Conservation (phyloP, 2,329 filamentous ascomycete genomes). For the Talaromyces sp. region DNA sequence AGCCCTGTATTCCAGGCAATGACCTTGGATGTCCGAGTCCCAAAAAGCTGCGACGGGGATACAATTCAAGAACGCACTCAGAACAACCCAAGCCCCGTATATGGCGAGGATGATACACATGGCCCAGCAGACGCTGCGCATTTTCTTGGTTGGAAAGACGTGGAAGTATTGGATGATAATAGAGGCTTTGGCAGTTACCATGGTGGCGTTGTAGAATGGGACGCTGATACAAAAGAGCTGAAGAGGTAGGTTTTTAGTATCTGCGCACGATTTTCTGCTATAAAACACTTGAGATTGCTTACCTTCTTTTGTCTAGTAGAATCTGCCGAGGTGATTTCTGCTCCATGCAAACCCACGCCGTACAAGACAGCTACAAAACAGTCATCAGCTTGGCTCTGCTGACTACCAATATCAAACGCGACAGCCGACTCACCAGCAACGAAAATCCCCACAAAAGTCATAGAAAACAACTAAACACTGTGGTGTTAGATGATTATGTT, state of each 20-base stretch:
- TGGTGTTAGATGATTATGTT: neutral
- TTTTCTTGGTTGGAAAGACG: slow-evolving; percentile 36
- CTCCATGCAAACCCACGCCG: slow-evolving; percentile 33
- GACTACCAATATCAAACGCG: neutral
- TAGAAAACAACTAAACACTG: slow-evolving; percentile 26
- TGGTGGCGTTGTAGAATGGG: slow-evolving; percentile 35
- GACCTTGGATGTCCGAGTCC: slow-evolving; percentile 25
- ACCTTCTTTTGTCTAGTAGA: slow-evolving; percentile 32
- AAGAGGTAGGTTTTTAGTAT: neutral
- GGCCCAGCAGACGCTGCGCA: slow-evolving; percentile 33
- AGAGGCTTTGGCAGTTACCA: slow-evolving; percentile 42
- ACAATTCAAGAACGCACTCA: slow-evolving; percentile 35
- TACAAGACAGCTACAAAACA: slow-evolving; percentile 23
- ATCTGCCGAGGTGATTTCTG: slow-evolving; percentile 27
- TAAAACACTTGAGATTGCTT: neutral
- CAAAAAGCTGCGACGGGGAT: slow-evolving; percentile 35
- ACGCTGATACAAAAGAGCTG: slow-evolving; percentile 36
- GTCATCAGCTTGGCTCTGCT: neutral
- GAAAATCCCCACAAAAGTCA: slow-evolving; percentile 32
- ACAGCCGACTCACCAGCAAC: slow-evolving; percentile 19
- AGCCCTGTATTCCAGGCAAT: slow-evolving; percentile 35
- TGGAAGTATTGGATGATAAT: slow-evolving; percentile 48
- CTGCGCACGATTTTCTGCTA: no score
- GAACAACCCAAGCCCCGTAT: slow-evolving; percentile 32
- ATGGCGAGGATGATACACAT: slow-evolving; percentile 33